Base-by-base conservation (phyloP, 2,329 filamentous ascomycete species). In the Beauveria australis region DNA sequence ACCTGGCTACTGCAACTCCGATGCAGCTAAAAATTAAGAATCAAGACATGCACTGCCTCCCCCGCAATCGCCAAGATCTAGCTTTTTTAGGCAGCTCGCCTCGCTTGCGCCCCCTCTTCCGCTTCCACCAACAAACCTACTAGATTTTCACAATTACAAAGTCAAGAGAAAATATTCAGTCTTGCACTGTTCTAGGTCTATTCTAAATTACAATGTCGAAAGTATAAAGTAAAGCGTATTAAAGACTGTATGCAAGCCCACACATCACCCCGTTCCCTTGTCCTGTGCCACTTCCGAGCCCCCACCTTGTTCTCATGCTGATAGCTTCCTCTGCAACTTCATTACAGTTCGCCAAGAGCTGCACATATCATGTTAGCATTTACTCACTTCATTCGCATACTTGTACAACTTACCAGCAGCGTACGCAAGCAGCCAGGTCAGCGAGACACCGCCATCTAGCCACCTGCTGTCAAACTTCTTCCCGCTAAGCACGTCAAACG, bases 341-440 rank as follows among this genome's bases (percentile, higher is more conserved):
- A 22, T 53, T 46, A 61, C n/a, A 61, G 30, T 12, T 33, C 52
- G 19, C 59, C 59, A 24, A 61, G 59, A 56, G 59, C 59, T 57
- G 28, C 47, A 2, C 12, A 9, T 5, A 16, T 30, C 14, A 5
- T 24, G 48, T 61, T 53, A 60, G 59, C 41, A 22, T 54, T 3
- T 10, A 40, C 43, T 7, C 30, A 12, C 10, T 10, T 41, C 22
- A 5, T 40, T 19, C 33, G n/a, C n/a, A 30, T 4, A 22, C 5
- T 5, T 8, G 1, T 18, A 12, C n/a, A 62, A 79, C 79, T 84
- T 71, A 86, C 89, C 88, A 65, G 90, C 91, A 67, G 87, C 80
- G 73, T 86, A 91, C 46, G 88, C 87, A 74, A 95, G 74, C 76
- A 92, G 95, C 91, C 91, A 96, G 30, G 90, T 93, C 73, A 86